Conservation (phyloP, 2,329 filamentous ascomycete species). For the Aureobasidium mangrovei region DNA sequence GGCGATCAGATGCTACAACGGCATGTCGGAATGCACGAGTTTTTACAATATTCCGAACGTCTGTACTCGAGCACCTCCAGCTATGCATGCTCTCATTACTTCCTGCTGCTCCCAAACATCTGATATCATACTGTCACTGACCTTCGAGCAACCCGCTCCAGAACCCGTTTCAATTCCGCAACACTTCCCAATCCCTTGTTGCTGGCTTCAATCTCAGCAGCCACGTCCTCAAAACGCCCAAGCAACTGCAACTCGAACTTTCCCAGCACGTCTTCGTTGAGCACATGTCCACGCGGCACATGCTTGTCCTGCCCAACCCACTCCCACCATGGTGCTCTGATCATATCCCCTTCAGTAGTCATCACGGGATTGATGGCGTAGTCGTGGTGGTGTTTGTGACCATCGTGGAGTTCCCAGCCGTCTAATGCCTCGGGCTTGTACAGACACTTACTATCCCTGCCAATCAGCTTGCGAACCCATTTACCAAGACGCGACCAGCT, state of each 20-base stretch:
- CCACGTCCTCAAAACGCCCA: constrained; percentile 9
- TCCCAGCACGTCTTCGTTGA: constrained; percentile 15
- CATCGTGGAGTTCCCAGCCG: constrained; percentile 26
- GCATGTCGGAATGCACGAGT: too few relatives aligned
- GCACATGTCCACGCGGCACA: not conserved
- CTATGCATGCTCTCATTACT: too few relatives aligned
- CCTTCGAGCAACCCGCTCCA: constrained; percentile 9
- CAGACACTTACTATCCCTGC: constrained; percentile 10
- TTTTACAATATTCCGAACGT: too few relatives aligned
- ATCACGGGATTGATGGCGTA: constrained; percentile 13
- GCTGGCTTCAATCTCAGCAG: constrained; percentile 13
- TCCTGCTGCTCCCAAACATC: too few relatives aligned
- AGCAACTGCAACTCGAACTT: constrained; percentile 16
- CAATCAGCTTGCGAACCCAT: constrained; percentile 15
- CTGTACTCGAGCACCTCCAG: too few relatives aligned
- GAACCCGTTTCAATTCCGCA: constrained; percentile 1
- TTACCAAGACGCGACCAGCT: constrained; percentile 19
- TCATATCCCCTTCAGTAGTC: not conserved
- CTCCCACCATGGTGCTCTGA: constrained; percentile 13
- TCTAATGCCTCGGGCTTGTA: constrained; percentile 19
- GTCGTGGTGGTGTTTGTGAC: constrained; percentile 18
- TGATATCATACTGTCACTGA: constrained; percentile 7
- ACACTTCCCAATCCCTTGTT: constrained; percentile 14
- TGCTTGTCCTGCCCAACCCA: constrained; percentile 11
- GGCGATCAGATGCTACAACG: too few relatives aligned